Base-by-base conservation (phyloP, 2,329 filamentous ascomycete genomes). In the Scytalidium sp. region DNA sequence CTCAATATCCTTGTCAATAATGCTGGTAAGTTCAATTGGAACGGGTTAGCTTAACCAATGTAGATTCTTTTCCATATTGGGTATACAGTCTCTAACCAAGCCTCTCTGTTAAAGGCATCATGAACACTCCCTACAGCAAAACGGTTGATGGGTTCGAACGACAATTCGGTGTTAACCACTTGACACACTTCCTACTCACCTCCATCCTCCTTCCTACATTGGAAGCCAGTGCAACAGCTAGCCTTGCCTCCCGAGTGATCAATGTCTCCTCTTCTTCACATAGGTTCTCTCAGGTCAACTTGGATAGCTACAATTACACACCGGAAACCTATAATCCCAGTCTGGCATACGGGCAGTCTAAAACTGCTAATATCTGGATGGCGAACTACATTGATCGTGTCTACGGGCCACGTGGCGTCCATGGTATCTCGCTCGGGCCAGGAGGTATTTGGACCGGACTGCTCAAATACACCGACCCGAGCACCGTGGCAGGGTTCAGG, bases 171-270 rank as follows among this genome's bases (percentile, higher is more conserved):
- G 73, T 69, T 7, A 80, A 80, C 59, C 73, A 81, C 56, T 64
- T 83, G 2, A 69, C 66, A 17, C 75, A 80, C 54, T 82, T 81
- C 63, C 68, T 80, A 1, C 69, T 82, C 19, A 76, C 79, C 57
- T 62, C 75, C 19, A 68, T 80, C 3, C 64, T 82, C 15, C 74
- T 73, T 20, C 60, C 68, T 0, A 58, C 67, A 0, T 60, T 81
- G 19, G 58, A 79, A 0, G 56, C 65, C 0, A 67, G 68, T 2
- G 59, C 68, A 1, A 73, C 70, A 0, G 61, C 70, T 0, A 55
- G 60, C 0, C 76, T 73, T 47, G 60, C 69, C 11, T 76, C 72
- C 0, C 70, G 79, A 2, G 72, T 81, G 1, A 66, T 83, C 41
- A 63, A 65, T 1, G 60, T 80, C 1, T 67, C 74, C 0, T 75